Percentiles rank a stretch among this genome's conserved stretches.
Conservation (phyloP, 768 basidiomycete species). For the Hygrophoropsis aurantiaca region DNA sequence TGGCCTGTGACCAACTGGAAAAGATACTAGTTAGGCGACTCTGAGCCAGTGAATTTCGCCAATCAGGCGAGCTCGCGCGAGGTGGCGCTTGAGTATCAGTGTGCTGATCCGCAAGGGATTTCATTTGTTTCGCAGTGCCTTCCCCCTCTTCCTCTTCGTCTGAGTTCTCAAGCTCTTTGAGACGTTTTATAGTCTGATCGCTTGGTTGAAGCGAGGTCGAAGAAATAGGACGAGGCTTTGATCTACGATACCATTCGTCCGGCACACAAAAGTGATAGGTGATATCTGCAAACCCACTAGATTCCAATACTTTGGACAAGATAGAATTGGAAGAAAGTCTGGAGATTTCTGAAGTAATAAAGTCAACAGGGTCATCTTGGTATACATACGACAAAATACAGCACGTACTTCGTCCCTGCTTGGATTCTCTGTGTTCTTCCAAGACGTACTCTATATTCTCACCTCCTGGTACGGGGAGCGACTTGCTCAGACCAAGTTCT, state of each 20-base stretch:
- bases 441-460: slow-evolving; percentile 71
- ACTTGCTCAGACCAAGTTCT: slow-evolving; percentile 70
- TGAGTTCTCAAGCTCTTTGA: slow-evolving; percentile 44
- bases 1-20: slow-evolving; percentile 58
- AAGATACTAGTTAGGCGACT: slow-evolving; percentile 65
- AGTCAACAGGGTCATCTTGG: background rate
- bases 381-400: slow-evolving; percentile 14
- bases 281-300: slow-evolving; percentile 40
- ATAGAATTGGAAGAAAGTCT: slow-evolving; percentile 43
- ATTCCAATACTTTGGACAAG: slow-evolving; percentile 44
- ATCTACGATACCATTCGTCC: slow-evolving; percentile 77
- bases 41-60: slow-evolving; percentile 55
- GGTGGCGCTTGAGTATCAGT: slow-evolving; percentile 14
- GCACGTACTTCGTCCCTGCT: slow-evolving; percentile 51
- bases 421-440: slow-evolving; percentile 71
- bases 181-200: slow-evolving; percentile 47
- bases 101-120: slow-evolving; percentile 29
- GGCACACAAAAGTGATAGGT: slow-evolving; percentile 74
- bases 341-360: slow-evolving; percentile 37
- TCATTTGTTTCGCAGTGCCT: slow-evolving; percentile 60
- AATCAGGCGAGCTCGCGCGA: slow-evolving; percentile 40
- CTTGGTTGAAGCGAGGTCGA: slow-evolving; percentile 48
- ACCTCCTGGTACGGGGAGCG: slow-evolving; percentile 64
- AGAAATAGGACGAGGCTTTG: slow-evolving; percentile 54
- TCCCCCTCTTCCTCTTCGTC: slow-evolving; percentile 45